These are phyloP conservation scores for Penicillium silybi DNA, from an alignment of 495 filamentous ascomycete genomes.

Conservation along the genomic window DNA sequence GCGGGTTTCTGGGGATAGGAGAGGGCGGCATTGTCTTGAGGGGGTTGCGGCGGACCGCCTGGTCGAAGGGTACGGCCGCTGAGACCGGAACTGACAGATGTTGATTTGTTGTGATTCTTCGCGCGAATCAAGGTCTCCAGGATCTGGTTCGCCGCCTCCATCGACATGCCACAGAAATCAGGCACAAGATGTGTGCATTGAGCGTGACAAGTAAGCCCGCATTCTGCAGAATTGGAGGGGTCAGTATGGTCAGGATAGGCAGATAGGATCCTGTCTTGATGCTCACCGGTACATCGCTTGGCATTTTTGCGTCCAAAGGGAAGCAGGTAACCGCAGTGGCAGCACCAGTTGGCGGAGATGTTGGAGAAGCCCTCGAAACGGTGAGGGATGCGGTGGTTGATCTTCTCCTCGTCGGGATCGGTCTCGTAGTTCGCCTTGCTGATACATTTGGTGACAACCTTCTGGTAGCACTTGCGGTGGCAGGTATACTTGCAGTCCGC, in stretches of 20 bases:
- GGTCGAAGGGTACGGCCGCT: constrained; percentile 64
- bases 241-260: not conserved
- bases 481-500: constrained; percentile 99
- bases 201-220: constrained; percentile 83
- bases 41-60: constrained; percentile 44
- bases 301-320: constrained; percentile 92
- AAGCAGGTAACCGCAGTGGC: constrained; percentile 97
- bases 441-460: constrained; percentile 99
- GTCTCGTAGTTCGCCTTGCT: constrained; percentile 98
- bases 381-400: constrained; percentile 98
- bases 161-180: constrained; percentile 99
- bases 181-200: constrained; percentile 93
- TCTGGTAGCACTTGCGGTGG: constrained; percentile 91
- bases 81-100: constrained; percentile 51
- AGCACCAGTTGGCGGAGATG: constrained; percentile 98
- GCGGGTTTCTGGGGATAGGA: constrained; percentile 43
- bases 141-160: constrained; percentile 94
- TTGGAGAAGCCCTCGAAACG: constrained; percentile 93
- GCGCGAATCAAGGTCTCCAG: constrained; percentile 48
- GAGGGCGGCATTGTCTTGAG: constrained; percentile 42
- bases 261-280: not conserved
- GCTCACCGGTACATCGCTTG: constrained; percentile 81
- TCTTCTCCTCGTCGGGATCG: constrained; percentile 97
- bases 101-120: constrained; percentile 45
- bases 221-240: constrained; percentile 59